Evolutionary conservation across 768 basidiomycete genomes (phyloP), one percentile per base, ranked within the genome.

Genomic region (Exsudoporus frostii): DNA sequence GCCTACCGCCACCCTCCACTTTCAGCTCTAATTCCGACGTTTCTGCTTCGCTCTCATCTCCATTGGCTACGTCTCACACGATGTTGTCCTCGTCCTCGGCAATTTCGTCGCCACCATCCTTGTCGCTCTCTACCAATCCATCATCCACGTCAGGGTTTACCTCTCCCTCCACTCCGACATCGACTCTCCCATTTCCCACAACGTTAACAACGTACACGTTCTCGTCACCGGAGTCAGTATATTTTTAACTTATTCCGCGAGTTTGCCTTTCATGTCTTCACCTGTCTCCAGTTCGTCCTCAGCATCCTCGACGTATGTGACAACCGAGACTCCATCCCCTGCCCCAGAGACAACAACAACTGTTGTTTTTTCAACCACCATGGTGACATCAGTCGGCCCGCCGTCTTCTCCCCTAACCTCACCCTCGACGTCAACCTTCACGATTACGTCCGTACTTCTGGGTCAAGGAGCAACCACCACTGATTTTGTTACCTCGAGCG

Each of bases 351-450:
- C 65, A 6, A 63, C 55, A 5, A 55, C 55, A 5, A 55, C 53
- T 14, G 15, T 66, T 19, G 25, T 67, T 8, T 20, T 58, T 33
- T 41, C 54, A 10, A 56, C 59, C 3, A 60, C 66, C n/a, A 9
- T 58, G 6, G 45, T 56, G 22, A 54, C 50, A 6, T 49, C 54
- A 20, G 20, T 50, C 38, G n/a, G 38, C 27, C 15, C 24, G 11
- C 9, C 42, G 34, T 41, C 50, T 13, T 29, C 42, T 15, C 11
- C 29, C 9, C 10, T 33, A 9, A 37, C 14, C 5, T 45, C 40
- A 3, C 55, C 52, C 11, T 38, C 54, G 4, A 37, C 54, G 7
- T 67, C 67, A 43, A 69, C 60, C 6, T 51, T 56, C 30, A 62
- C 56, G 5, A 27, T 62, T 42, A 64, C 52, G 2, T 64, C 69